phyloP scores from a whole-genome alignment of 305 asterid genomes.

The Solanum hybrid region DNA sequence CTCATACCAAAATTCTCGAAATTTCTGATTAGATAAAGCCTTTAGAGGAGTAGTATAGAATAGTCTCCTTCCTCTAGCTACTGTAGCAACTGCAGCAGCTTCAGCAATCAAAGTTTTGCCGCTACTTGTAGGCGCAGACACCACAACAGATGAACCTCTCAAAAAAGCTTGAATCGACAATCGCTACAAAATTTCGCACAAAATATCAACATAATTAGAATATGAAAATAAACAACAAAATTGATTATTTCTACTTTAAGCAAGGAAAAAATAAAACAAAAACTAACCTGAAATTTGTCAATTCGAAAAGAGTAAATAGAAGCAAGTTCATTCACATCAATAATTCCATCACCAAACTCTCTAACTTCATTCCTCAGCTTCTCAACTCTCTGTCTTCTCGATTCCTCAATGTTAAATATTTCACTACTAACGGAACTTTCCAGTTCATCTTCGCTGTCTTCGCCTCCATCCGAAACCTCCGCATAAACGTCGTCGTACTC shows the following conservation, averaged over 20 bases:
- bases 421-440: constrained; percentile 9
- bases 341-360: constrained; percentile 81
- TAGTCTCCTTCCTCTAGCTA: constrained; percentile 76
- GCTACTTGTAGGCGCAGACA: constrained; percentile 98
- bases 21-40: constrained; percentile 96
- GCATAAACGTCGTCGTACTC: constrained; percentile 53
- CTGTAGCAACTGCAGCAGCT: constrained; percentile 94
- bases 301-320: constrained; percentile 81
- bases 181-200: constrained; percentile 31
- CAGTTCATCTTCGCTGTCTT: constrained; percentile 26
- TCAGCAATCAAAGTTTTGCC: constrained; percentile 99
- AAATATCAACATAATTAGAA: neutral
- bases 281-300: constrained; percentile 85
- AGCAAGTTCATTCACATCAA: constrained; percentile 78
- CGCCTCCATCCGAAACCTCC: constrained; percentile 31
- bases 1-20: constrained; percentile 84
- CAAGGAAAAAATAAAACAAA: neutral
- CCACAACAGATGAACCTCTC: constrained; percentile 93
- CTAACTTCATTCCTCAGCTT: constrained; percentile 74
- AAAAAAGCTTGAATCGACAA: constrained; percentile 76
- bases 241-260: neutral
- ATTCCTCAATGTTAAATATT: constrained; percentile 50
- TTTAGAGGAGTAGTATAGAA: constrained; percentile 96
- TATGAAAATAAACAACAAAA: neutral
- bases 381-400: constrained; percentile 90